A percentile compares a stretch with the other conserved stretches of the same genome.
Conservation (phyloP, 805 yeast genomes). For the Kodamaea neixiangensis region DNA sequence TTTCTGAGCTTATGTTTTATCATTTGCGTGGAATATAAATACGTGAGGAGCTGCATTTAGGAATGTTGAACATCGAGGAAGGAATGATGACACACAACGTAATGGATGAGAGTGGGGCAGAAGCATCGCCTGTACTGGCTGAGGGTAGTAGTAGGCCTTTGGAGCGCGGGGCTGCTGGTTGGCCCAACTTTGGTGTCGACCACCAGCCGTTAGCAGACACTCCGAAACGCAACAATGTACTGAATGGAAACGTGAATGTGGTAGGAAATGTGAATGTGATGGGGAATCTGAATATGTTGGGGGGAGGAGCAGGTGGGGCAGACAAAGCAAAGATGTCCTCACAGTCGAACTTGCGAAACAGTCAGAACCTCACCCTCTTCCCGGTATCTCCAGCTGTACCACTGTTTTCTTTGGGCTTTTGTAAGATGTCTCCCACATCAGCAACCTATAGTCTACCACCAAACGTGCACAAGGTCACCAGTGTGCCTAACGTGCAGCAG, state of each 20-base stretch:
- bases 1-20: background rate
- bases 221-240: background rate
- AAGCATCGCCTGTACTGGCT: background rate
- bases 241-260: background rate
- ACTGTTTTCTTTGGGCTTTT: constrained; percentile 5
- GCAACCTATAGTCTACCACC: constrained; percentile 8
- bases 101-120: background rate
- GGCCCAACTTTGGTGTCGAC: background rate
- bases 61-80: background rate
- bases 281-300: background rate
- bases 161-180: background rate
- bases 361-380: constrained; percentile 13
- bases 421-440: constrained; percentile 7
- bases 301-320: background rate
- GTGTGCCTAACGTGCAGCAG: constrained; percentile 10
- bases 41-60: background rate
- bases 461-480: constrained; percentile 10
- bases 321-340: background rate
- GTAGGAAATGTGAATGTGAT: background rate
- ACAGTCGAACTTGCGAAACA: background rate
- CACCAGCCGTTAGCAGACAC: background rate
- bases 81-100: background rate
- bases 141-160: background rate
- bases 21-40: background rate
- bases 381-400: constrained; percentile 8